Evolutionary conservation across 441 rosid genomes (phyloP), one percentile per base, ranked within the genome.

Genomic region (Sinapis alba): DNA sequence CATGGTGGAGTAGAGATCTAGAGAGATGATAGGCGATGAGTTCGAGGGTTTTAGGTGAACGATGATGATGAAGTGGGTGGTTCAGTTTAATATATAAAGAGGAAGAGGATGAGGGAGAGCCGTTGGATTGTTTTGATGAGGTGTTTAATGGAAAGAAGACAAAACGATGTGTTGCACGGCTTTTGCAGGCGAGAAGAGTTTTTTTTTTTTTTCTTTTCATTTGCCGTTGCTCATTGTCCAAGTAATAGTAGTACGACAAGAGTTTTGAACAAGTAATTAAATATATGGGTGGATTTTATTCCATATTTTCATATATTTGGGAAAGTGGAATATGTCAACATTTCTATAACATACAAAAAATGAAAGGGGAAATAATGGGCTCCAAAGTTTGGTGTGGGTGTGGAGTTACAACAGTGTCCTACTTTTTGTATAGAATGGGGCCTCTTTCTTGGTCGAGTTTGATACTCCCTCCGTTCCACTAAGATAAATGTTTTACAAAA

Each of bases 1-100:
- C 92, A 90, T 90, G 8, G 72, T 50, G 16, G 3, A 19, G 53
- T 59, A 9, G 43, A 75, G 82, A 79, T 79, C 72, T 74, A 15
- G 45, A 45, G 32, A 30, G 51, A 45, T 5, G 53, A 16, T 18
- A 6, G 70, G 72, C 82, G 79, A 70, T 34, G 79, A 11, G 72
- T 26, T 47, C 82, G 82, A 75, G 75, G 78, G 76, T 47, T 74
- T 18, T 9, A 51, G 4, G 76, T 13, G 74, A 56, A 53, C 20
- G 71, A 57, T 24, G 71, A 57, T 59, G 32, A 1, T 16, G 38
- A 36, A 13, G 4, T 5, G 41, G 4, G 13, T 65, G 65, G 59
- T 71, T 59, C 54, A 45, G 43, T 30, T 62, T 62, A 26, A 23
- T 73, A 62, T 68, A 78, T 78, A 78, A 62, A 0, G 62, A 45